Base-by-base conservation (phyloP, 2,329 filamentous ascomycete species). In the Penicillium janthinellum region DNA sequence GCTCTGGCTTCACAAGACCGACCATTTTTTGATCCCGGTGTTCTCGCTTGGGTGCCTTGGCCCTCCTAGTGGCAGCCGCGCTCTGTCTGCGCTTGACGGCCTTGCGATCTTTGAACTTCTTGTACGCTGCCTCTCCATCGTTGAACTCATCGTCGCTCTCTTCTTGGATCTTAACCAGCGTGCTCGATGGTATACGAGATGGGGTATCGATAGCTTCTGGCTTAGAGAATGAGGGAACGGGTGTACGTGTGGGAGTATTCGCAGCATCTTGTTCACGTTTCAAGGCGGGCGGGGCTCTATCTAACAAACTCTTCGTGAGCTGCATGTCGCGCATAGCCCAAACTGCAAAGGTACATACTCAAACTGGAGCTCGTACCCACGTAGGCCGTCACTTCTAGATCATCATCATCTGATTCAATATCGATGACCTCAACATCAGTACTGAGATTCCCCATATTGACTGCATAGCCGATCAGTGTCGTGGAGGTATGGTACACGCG, bases 71-170 rank as follows among this genome's bases (percentile, higher is more conserved):
- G 31, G 79, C 79, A 25, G 81, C 81, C 1, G 79, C 79, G 5
- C 75, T 74, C 51, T 80, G 80, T 66, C 85, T 85, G 39, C 83
- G 79, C 65, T 86, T 84, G 0, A 78, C 71, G 0, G 78, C 77
- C 60, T 83, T 86, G 49, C 84, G 80, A 53, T 86, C 85, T 70
- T 88, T 89, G 72, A 87, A 88, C n/a, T 82, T 81, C 42, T 84
- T 77, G 63, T 91, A 91, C 7, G 82, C 81, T 11, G 72, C 67
- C 62, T 75, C 73, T 47, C 75, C 74, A 64, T 75, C 74, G 52
- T 77, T 75, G 56, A 77, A 75, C 3, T 70, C 69, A n/a, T 68
- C 66, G 35, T 74, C 70, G 50, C 67, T 71, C 42, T 69, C 68
- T 22, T 67, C 65, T 15, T 67, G 39, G 35, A 73, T 60, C 11